These are phyloP conservation scores for Dendrobium catenatum DNA, from an alignment of 106 monocot genomes.

Conservation along the genomic window DNA sequence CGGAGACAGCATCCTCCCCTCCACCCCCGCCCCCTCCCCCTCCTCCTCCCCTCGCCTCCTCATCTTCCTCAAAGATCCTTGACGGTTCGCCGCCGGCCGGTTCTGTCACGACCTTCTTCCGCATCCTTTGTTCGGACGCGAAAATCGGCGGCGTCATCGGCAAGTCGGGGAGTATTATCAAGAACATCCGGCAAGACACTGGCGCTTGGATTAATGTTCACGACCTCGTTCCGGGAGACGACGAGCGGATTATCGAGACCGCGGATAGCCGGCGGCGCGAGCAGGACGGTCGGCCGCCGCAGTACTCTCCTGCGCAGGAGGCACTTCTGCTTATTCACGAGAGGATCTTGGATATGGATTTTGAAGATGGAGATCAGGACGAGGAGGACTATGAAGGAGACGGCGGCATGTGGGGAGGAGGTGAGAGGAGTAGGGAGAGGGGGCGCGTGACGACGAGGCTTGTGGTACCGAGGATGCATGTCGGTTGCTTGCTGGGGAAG, in stretches of 20 bases:
- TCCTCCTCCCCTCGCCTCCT: slow-evolving; percentile 7
- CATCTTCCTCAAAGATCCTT: slow-evolving; percentile 1
- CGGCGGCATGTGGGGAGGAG: slow-evolving; percentile 14
- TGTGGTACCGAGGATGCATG: slow-evolving; percentile 78
- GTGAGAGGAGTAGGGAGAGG: slow-evolving; percentile 28
- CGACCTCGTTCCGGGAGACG: slow-evolving; percentile 54
- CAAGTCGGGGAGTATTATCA: slow-evolving; percentile 42
- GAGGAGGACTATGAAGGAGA: slow-evolving; percentile 19
- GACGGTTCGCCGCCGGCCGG: slow-evolving; percentile 9
- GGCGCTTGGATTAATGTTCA: slow-evolving; percentile 79
- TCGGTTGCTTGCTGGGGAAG: slow-evolving; percentile 89
- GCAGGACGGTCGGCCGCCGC: slow-evolving; percentile 79
- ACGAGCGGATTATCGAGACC: slow-evolving; percentile 85
- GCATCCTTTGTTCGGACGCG: slow-evolving; percentile 72
- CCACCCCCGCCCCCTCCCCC: slow-evolving; percentile 17
- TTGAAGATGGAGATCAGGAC: slow-evolving; percentile 22
- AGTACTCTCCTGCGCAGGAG: slow-evolving; percentile 83
- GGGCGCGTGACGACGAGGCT: slow-evolving; percentile 54
- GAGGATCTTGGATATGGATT: slow-evolving; percentile 55
- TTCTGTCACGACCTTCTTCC: slow-evolving; percentile 55
- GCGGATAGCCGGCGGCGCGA: slow-evolving; percentile 59
- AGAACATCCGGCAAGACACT: slow-evolving; percentile 46
- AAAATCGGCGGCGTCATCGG: slow-evolving; percentile 50
- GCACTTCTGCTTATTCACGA: slow-evolving; percentile 73
- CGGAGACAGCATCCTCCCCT: slow-evolving; percentile 20